Percentiles rank a stretch among this genome's conserved stretches.
phyloP scores from a whole-genome alignment of 106 monocot species.

The Ottelia alismoides region DNA sequence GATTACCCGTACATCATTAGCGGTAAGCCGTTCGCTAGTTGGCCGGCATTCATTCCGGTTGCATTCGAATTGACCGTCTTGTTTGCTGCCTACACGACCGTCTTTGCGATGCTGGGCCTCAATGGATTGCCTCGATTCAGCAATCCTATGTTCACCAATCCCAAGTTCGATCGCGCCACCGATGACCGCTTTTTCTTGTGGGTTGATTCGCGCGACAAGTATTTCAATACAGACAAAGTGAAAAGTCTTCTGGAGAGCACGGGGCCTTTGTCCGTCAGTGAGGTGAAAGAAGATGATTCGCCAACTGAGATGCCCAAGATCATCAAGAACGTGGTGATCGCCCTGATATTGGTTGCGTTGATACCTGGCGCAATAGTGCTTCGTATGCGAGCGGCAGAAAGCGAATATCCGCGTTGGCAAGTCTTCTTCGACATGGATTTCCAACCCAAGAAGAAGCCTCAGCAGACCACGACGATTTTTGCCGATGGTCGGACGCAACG shows the following conservation, averaged over 20 bases:
- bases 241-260: neutral
- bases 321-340: neutral
- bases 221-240: neutral
- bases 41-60: neutral
- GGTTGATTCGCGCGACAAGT: neutral
- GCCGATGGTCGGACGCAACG: neutral
- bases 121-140: neutral
- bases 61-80: neutral
- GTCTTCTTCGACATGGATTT: neutral
- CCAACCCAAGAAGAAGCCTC: neutral
- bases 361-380: neutral
- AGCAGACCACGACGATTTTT: neutral
- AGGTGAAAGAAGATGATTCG: neutral
- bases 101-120: neutral
- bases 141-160: neutral
- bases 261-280: neutral
- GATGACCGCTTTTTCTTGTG: neutral
- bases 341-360: neutral
- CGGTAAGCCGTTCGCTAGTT: neutral
- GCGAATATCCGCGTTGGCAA: neutral
- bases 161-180: neutral
- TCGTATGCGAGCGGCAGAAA: neutral
- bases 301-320: neutral
- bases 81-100: neutral
- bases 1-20: neutral